Conservation (phyloP, 768 basidiomycete genomes). For the Kwoniella heveanensis region DNA sequence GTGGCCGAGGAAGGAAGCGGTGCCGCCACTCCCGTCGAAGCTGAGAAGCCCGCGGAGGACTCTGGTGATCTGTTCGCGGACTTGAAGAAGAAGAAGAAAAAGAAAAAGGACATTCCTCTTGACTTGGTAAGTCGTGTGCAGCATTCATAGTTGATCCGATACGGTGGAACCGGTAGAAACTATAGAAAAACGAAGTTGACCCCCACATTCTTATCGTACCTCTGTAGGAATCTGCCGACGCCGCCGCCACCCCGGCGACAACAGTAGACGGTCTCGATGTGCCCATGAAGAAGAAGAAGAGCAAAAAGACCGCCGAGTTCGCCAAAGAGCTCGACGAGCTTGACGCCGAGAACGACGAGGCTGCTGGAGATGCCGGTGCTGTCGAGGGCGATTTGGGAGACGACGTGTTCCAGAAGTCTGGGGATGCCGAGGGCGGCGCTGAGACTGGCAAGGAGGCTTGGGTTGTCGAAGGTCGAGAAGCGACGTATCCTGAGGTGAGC, state of each 20-base stretch:
- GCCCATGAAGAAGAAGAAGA: constrained; percentile 58
- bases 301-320: constrained; percentile 78
- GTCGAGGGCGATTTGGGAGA: constrained; percentile 75
- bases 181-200: too few relatives aligned
- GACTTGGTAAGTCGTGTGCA: constrained; percentile 50
- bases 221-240: constrained; percentile 28
- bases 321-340: constrained; percentile 58
- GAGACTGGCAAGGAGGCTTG: constrained; percentile 68
- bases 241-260: constrained; percentile 30
- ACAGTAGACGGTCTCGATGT: constrained; percentile 49
- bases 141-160: too few relatives aligned
- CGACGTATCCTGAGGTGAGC: constrained; percentile 87
- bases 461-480: constrained; percentile 90
- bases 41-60: constrained; percentile 48
- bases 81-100: constrained; percentile 92
- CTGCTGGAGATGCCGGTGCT: constrained; percentile 30
- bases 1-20: constrained; percentile 16
- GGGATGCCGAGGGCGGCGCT: constrained; percentile 59
- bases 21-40: constrained; percentile 27
- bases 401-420: constrained; percentile 68
- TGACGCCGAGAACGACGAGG: constrained; percentile 57
- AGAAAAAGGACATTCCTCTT: constrained; percentile 60
- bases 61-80: constrained; percentile 89
- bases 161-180: too few relatives aligned
- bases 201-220: too few relatives aligned